phyloP scores from a whole-genome alignment of 2,329 filamentous ascomycete genomes.

The Gnomoniopsis smithogilvyi region DNA sequence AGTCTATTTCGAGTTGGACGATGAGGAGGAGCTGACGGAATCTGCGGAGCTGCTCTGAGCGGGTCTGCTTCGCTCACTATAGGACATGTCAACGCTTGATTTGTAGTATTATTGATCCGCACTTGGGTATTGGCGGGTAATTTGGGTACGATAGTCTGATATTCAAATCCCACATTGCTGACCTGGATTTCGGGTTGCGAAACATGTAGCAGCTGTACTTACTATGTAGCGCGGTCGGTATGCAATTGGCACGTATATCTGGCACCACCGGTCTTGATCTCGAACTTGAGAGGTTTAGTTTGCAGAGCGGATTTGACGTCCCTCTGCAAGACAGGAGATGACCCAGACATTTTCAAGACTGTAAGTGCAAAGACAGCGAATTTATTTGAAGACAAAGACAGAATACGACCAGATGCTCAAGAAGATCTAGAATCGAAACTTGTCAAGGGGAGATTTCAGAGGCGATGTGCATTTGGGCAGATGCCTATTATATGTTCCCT shows the following conservation, averaged over 20 bases:
- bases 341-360: conserved; percentile 13
- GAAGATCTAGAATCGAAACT: no score
- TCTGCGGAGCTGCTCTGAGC: conserved; percentile 14
- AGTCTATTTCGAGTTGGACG: conserved; percentile 18
- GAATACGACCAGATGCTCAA: background rate
- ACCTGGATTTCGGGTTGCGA: background rate
- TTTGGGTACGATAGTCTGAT: background rate
- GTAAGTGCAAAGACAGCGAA: background rate
- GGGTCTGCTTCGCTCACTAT: conserved; percentile 19
- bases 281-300: conserved; percentile 41
- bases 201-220: conserved; percentile 23
- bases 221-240: conserved; percentile 41
- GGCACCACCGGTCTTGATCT: conserved; percentile 39
- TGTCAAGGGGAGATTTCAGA: no score
- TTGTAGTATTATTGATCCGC: background rate
- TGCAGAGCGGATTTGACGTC: conserved; percentile 30
- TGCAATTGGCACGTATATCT: conserved; percentile 36
- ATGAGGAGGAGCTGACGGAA: conserved; percentile 17
- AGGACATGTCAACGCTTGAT: background rate
- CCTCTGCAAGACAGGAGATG: conserved; percentile 4
- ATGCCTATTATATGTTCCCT: no score
- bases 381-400: background rate
- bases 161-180: no score
- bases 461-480: no score
- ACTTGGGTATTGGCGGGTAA: background rate